These are phyloP conservation scores for Nicotiana tabacum DNA, from an alignment of 257 asterid genomes.

Conservation along the genomic window DNA sequence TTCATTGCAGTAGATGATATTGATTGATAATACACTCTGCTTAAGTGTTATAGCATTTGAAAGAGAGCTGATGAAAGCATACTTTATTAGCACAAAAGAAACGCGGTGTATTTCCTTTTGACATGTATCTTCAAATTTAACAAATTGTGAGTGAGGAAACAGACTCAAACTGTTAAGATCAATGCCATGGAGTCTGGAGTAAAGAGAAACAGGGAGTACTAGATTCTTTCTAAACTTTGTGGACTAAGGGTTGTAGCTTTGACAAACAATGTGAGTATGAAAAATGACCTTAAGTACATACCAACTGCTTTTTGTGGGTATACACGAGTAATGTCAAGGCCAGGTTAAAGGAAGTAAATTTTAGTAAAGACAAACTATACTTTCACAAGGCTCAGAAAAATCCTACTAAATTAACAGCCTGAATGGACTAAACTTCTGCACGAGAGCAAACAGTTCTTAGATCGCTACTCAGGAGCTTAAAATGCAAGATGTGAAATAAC, in stretches of 20 bases:
- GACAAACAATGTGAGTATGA: neutral
- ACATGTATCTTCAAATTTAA: neutral
- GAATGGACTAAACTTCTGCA: too few species aligned
- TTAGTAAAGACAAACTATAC: neutral
- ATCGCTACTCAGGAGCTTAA: neutral
- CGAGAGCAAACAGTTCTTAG: neutral
- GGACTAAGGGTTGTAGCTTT: neutral
- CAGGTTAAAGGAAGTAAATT: neutral
- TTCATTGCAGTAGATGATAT: too few species aligned
- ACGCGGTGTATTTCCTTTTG: neutral
- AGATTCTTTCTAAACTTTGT: neutral
- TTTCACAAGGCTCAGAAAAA: neutral
- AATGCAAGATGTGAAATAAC: neutral
- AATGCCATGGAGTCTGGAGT: too few species aligned
- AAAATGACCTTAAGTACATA: neutral
- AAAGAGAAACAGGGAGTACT: neutral
- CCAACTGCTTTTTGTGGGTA: neutral
- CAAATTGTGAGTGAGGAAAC: neutral
- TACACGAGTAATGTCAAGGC: neutral
- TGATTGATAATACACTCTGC: too few species aligned
- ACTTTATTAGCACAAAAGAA: neutral
- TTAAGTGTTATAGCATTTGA: too few species aligned
- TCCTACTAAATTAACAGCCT: neutral
- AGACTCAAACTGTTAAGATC: neutral
- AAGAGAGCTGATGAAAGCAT: neutral